These are phyloP conservation scores for Sporothrix variecibatus DNA, from an alignment of 2,329 filamentous ascomycete genomes.

Conservation along the genomic window DNA sequence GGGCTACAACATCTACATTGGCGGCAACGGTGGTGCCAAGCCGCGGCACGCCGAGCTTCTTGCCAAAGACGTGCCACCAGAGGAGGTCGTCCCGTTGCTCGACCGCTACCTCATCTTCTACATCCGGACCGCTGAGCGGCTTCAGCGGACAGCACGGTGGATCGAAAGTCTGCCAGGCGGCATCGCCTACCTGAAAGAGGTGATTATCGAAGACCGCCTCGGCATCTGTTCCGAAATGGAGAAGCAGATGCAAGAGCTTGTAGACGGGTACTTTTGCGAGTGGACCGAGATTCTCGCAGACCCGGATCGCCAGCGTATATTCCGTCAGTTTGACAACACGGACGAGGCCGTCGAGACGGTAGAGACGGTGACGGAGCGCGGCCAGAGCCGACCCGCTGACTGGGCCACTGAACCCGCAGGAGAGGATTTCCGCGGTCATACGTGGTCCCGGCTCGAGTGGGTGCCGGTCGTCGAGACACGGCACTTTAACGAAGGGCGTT, in stretches of 20 bases:
- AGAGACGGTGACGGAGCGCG: slow-evolving; percentile 71
- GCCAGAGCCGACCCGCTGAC: slow-evolving; percentile 71
- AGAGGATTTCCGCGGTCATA: slow-evolving; percentile 66
- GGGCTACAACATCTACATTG: slow-evolving; percentile 91
- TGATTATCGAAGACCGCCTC: slow-evolving; percentile 81
- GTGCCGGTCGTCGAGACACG: slow-evolving; percentile 73
- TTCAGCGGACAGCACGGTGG: slow-evolving; percentile 88
- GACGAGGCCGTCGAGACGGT: slow-evolving; percentile 67
- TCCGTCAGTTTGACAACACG: slow-evolving; percentile 84
- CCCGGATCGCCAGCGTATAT: slow-evolving; percentile 62
- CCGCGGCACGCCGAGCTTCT: slow-evolving; percentile 80
- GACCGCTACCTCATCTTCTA: slow-evolving; percentile 93
- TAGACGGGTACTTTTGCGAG: slow-evolving; percentile 84
- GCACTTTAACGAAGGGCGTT: slow-evolving; percentile 72
- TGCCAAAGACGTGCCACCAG: slow-evolving; percentile 80
- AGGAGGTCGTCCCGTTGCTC: slow-evolving; percentile 79
- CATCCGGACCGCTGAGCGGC: slow-evolving; percentile 86
- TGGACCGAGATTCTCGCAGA: slow-evolving; percentile 81
- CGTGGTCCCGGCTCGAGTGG: slow-evolving; percentile 71
- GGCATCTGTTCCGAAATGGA: slow-evolving; percentile 84
- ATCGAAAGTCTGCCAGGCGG: slow-evolving; percentile 81
- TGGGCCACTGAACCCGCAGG: slow-evolving; percentile 70
- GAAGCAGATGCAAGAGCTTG: slow-evolving; percentile 82
- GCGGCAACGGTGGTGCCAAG: slow-evolving; percentile 84
- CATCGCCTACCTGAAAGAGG: slow-evolving; percentile 77